phyloP scores from a whole-genome alignment of 768 basidiomycete species.

The Terana coerulea region DNA sequence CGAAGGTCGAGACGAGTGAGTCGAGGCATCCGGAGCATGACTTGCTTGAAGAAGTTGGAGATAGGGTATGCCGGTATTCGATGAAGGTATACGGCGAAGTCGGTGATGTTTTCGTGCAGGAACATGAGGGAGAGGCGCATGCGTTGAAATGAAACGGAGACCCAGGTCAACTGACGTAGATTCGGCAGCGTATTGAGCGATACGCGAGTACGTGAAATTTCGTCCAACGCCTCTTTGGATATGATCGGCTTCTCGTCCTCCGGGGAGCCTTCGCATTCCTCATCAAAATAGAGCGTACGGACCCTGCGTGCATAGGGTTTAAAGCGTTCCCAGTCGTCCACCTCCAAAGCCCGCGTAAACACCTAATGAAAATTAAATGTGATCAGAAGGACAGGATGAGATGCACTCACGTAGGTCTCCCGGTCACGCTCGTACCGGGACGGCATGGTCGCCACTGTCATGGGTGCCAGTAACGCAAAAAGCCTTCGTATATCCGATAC shows the following conservation, averaged over 20 bases:
- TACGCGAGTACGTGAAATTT: slow-evolving; percentile 52
- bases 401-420: slow-evolving; percentile 1
- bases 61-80: slow-evolving; percentile 32
- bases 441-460: slow-evolving; percentile 20
- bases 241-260: not conserved
- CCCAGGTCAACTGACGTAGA: slow-evolving; percentile 50
- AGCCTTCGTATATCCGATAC: slow-evolving; percentile 43
- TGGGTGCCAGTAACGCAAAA: slow-evolving; percentile 46
- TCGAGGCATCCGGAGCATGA: slow-evolving; percentile 48
- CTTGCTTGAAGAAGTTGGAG: slow-evolving; percentile 31
- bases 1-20: slow-evolving; percentile 46
- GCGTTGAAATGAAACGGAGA: slow-evolving; percentile 19
- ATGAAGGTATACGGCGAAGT: slow-evolving; percentile 26
- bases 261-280: not conserved
- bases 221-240: slow-evolving; percentile 37
- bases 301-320: slow-evolving; percentile 18
- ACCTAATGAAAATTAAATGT: not conserved
- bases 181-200: slow-evolving; percentile 52
- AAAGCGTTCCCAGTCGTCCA: slow-evolving; percentile 12
- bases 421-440: not conserved
- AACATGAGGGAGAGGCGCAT: slow-evolving; percentile 45
- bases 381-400: no score
- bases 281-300: slow-evolving; percentile 15
- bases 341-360: slow-evolving; percentile 7
- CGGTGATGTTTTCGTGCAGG: slow-evolving; percentile 51